Evolutionary conservation across 108 stramenopile species (phyloP), one percentile per base, ranked within the genome.

Genomic region (Chaetoceros tenuissimus): DNA sequence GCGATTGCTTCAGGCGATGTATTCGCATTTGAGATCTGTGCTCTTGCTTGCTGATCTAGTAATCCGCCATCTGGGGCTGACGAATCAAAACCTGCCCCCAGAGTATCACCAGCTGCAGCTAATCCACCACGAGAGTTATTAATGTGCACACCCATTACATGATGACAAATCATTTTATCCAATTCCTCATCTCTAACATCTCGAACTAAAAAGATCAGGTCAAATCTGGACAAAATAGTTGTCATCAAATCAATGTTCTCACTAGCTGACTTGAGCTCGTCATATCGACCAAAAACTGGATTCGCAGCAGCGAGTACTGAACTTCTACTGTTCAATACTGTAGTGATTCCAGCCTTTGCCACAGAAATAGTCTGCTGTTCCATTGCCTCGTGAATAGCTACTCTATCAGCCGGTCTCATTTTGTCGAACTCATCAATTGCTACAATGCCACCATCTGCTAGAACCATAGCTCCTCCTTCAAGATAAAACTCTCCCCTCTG

Each of bases 341-440:
- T 97, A 17, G 96, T 96, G 64, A 99, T 99, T 19, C 97, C 98
- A 0, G 98, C 97, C 71, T 99, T 99, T 48, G 97, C 99, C 26
- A 99, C 73, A 49, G 92, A 92, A 29, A 99, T 98, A n/a, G 99
- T 99, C 64, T 99, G 99, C 66, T 99, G 99, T 72, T 99, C 99
- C 99, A 99, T 99, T 23, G 97, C 99, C 72, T 99, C 96, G 69
- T 99, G 98, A 53, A 99, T 98, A 21, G 97, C 98, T 19, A 97
- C 97, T 22, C 98, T 83, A 74, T 98, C 97, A 23, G 86, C 81
- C 30, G 96, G 96, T 28, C 27, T 28, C 55, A 56, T 56, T 75
- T 84, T 80, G 63, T 94, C 94, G 64, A 99, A 97, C 68, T 99
- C 99, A 63, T 99, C 99, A 48, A 99, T 98, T 53, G 96, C 97